phyloP scores from a whole-genome alignment of 208 protist species.

The Crithidia acanthocephali region DNA sequence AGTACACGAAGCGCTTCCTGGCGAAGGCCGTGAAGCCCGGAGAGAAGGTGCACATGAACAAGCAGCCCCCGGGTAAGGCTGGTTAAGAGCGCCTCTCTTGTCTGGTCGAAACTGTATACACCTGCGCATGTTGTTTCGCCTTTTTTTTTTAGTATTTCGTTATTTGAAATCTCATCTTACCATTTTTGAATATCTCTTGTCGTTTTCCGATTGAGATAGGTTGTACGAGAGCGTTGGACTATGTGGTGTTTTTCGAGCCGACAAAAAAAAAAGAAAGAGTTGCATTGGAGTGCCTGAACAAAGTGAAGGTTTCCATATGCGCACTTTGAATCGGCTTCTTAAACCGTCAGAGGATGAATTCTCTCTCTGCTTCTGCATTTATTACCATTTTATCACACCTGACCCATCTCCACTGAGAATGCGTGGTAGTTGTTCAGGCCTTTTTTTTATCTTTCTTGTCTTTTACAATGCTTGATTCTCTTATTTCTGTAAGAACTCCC shows the following conservation, averaged over 20 bases:
- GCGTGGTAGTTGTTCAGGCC: not conserved
- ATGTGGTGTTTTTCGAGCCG: not conserved
- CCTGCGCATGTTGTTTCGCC: not conserved
- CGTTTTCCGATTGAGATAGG: not conserved
- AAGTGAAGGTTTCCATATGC: not conserved
- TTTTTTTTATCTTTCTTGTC: not conserved
- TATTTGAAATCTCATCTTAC: conserved; percentile 20
- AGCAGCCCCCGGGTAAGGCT: conserved; percentile 91
- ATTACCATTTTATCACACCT: not conserved
- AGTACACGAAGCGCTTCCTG: conserved; percentile 98
- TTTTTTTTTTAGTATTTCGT: conserved; percentile 4
- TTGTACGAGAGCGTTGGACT: conserved; percentile 26
- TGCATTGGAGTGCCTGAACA: not conserved
- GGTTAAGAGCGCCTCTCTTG: conserved; percentile 54
- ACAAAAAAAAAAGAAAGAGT: not conserved
- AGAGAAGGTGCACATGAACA: conserved; percentile 95
- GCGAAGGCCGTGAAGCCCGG: conserved; percentile 93
- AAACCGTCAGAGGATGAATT: conserved; percentile 16
- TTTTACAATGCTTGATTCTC: not conserved
- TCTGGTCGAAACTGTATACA: not conserved
- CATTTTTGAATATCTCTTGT: conserved; percentile 22
- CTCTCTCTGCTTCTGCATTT: conserved; percentile 25
- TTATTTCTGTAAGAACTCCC: not conserved
- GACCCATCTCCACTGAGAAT: not conserved
- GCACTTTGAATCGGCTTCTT: not conserved